Conservation (phyloP, 805 yeast genomes). For the Ogataea populi-albae region DNA sequence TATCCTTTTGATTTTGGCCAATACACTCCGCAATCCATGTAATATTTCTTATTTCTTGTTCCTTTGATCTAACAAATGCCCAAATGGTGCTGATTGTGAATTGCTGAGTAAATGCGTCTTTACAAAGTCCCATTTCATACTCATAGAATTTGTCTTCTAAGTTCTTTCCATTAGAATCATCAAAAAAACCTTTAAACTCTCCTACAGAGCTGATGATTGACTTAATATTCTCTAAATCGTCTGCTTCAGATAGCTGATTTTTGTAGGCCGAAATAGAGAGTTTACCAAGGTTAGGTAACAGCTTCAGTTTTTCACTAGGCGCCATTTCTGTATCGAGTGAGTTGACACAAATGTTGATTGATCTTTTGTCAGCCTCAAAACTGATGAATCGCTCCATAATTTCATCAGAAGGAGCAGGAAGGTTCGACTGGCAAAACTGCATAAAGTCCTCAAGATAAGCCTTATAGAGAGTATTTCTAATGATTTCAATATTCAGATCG, state of each 20-base stretch:
- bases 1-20: constrained; percentile 95
- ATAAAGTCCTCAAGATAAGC: constrained; percentile 90
- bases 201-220: constrained; percentile 58
- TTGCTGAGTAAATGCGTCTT: constrained; percentile 93
- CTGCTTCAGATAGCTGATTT: constrained; percentile 65
- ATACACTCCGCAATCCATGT: constrained; percentile 99
- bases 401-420: constrained; percentile 75
- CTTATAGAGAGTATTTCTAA: constrained; percentile 86
- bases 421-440: constrained; percentile 55
- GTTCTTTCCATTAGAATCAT: constrained; percentile 49
- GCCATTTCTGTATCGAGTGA: constrained; percentile 81
- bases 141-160: constrained; percentile 94
- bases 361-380: constrained; percentile 94
- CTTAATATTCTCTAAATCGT: constrained; percentile 83
- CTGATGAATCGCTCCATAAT: constrained; percentile 73
- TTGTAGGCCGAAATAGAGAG: constrained; percentile 67
- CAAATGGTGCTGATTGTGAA: constrained; percentile 86
- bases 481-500: constrained; percentile 92
- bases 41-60: constrained; percentile 94
- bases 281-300: constrained; percentile 82
- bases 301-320: constrained; percentile 62
- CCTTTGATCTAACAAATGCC: constrained; percentile 96
- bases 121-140: constrained; percentile 88
- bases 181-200: constrained; percentile 62
- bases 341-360: constrained; percentile 87